Evolutionary conservation across 2,329 filamentous ascomycete genomes (phyloP).

Genomic region (Ascochyta lentis): DNA sequence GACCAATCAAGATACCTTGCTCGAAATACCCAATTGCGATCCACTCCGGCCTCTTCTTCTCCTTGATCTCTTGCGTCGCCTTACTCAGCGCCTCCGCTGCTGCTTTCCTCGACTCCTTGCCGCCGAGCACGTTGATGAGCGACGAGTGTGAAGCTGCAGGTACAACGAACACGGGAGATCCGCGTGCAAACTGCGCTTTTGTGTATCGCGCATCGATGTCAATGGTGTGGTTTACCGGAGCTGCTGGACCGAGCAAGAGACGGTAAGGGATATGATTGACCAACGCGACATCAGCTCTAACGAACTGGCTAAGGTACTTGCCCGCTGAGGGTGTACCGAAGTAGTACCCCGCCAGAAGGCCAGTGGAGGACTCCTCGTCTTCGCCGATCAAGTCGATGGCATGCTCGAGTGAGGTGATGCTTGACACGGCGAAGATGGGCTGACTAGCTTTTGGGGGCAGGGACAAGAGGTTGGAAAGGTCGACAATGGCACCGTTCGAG

Average conservation of each 20-base stretch:
- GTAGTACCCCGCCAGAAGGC: slow-evolving; percentile 58
- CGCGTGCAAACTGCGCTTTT: slow-evolving; percentile 26
- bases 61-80: slow-evolving; percentile 36
- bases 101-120: slow-evolving; percentile 20
- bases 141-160: slow-evolving; percentile 20
- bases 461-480: slow-evolving; percentile 34
- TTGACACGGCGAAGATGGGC: slow-evolving; percentile 55
- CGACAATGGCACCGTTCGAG: slow-evolving; percentile 30
- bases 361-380: slow-evolving; percentile 30
- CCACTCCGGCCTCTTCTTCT: slow-evolving; percentile 43
- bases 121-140: slow-evolving; percentile 24
- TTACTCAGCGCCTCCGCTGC: slow-evolving; percentile 21
- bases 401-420: slow-evolving; percentile 61
- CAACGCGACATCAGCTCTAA: slow-evolving; percentile 58
- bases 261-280: slow-evolving; percentile 65
- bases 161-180: slow-evolving; percentile 26
- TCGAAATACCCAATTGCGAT: slow-evolving; percentile 40
- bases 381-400: slow-evolving; percentile 57
- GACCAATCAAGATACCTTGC: slow-evolving; percentile 45
- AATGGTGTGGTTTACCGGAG: slow-evolving; percentile 24
- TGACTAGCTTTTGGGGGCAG: slow-evolving; percentile 50
- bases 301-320: slow-evolving; percentile 67
- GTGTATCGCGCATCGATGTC: slow-evolving; percentile 29
- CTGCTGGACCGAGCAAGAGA: slow-evolving; percentile 54
- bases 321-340: slow-evolving; percentile 59